Evolutionary conservation across 139 green algal genomes (phyloP).

Genomic region (Chlorella sp.): DNA sequence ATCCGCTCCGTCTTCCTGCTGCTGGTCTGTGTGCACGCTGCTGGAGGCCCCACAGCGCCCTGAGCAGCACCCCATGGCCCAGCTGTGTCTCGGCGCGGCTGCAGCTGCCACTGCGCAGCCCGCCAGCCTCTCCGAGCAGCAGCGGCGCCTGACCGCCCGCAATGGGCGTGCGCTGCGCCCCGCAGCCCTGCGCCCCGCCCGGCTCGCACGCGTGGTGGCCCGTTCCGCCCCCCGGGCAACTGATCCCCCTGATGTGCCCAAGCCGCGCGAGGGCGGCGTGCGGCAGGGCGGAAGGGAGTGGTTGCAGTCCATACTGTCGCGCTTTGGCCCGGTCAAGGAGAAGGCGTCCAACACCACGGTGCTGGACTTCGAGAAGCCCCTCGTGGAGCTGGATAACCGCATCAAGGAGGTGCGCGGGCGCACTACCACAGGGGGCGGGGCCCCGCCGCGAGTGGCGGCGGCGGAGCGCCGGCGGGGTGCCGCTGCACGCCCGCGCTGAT

Average conservation of each 20-base stretch:
- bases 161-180: neutral
- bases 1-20: no score
- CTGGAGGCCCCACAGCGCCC: no score
- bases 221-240: neutral
- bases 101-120: neutral
- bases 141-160: neutral
- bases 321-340: conserved; percentile 85
- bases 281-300: conserved; percentile 52
- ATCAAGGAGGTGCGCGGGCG: conserved; percentile 91
- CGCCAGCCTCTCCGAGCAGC: neutral
- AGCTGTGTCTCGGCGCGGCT: neutral
- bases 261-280: conserved; percentile 32
- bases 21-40: no score
- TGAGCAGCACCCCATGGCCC: no score
- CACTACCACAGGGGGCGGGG: no score
- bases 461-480: no score
- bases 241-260: conserved; percentile 52
- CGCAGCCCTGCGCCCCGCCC: neutral
- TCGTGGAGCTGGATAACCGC: conserved; percentile 96
- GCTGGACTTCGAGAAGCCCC: conserved; percentile 97
- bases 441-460: no score
- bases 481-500: no score
- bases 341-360: conserved; percentile 70
- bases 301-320: conserved; percentile 58
- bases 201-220: neutral